Base-by-base conservation (phyloP, 176 grass and related monocot genomes). In the Puccinellia tenuiflora region DNA sequence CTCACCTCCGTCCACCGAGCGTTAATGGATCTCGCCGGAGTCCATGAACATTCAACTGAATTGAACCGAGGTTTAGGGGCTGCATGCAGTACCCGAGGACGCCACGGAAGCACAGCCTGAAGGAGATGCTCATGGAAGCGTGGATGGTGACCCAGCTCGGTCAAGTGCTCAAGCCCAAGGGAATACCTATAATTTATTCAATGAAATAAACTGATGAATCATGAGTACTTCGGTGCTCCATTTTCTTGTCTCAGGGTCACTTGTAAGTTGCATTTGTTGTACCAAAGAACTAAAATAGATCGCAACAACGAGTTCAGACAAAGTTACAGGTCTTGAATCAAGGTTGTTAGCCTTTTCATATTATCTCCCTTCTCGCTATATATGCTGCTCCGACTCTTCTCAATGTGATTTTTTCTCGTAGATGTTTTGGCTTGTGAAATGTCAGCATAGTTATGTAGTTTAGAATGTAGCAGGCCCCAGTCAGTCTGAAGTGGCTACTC, bases 111-210 rank as follows among this genome's bases (percentile, higher is more conserved):
- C 88, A 97, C 62, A 97, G 84, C 84, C 77, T 97, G 84, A 97
- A 97, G 81, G 75, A 88, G 1, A 94, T 94, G 67, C 82, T 94
- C 21, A 83, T 94, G 83, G 88, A 97, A 81, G 95, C 92, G 45
- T 86, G 86, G 62, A 94, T 87, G 92, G 94, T 94, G 78, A 92
- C 94, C 38, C 90, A 97, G 90, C 67, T 97, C 50, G 80, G 84
- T 5, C 95, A 97, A 73, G 88, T 97, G 31, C 92, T 94, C 37
- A 82, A 89, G 68, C 90, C 94, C 76, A 97, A 97, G 74, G 85
- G 29, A 59, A 2, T 25, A 38, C 47, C 76, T 56, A 88, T 66
- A 88, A 75, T 79, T 79, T 73, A 74, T 66, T 68, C 66, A 48
- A 68, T 39, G 77, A n/a, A 61, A 85, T 81, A 89, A 89, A 81